Percentiles rank a stretch among this genome's conserved stretches.
Evolutionary conservation across 768 basidiomycete genomes (phyloP).

Genomic region (Sporobolomyces phaffii): DNA sequence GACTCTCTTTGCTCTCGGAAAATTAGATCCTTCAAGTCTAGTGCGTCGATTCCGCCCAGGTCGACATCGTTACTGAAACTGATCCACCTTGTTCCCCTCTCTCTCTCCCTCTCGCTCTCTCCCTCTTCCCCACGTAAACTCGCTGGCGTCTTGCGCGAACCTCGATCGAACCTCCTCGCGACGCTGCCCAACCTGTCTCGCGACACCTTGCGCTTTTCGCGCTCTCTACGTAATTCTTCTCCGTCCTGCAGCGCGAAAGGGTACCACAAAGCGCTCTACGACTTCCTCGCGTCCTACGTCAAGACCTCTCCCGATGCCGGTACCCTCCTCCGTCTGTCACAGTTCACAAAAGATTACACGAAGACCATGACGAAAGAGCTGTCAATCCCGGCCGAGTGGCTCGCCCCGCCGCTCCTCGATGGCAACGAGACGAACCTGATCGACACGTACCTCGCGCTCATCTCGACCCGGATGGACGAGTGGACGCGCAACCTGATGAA

Average conservation of each 20-base stretch:
- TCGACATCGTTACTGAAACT: background rate
- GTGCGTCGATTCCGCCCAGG: slow-evolving; percentile 4
- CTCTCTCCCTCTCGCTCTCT: background rate
- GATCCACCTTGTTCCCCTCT: background rate
- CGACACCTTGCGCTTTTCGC: background rate
- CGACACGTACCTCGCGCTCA: slow-evolving; percentile 88
- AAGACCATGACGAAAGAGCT: slow-evolving; percentile 84
- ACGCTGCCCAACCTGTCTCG: background rate
- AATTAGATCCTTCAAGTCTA: slow-evolving; percentile 33
- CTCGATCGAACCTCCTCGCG: no score
- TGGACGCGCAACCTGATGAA: slow-evolving; percentile 93
- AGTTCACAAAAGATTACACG: slow-evolving; percentile 94
- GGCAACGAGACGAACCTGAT: slow-evolving; percentile 89
- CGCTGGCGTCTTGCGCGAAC: background rate
- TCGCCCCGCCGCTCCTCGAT: slow-evolving; percentile 85
- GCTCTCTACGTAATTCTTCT: rapidly evolving
- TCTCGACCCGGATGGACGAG: slow-evolving; percentile 91
- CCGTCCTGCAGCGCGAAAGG: slow-evolving; percentile 55
- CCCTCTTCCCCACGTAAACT: background rate
- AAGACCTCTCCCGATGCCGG: slow-evolving; percentile 78
- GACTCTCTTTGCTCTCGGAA: background rate
- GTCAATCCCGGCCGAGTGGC: slow-evolving; percentile 67
- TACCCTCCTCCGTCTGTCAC: slow-evolving; percentile 73
- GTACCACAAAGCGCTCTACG: slow-evolving; percentile 80
- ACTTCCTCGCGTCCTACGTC: slow-evolving; percentile 63